phyloP scores from a whole-genome alignment of 2,329 filamentous ascomycete species.

The Emmonsia crescens region DNA sequence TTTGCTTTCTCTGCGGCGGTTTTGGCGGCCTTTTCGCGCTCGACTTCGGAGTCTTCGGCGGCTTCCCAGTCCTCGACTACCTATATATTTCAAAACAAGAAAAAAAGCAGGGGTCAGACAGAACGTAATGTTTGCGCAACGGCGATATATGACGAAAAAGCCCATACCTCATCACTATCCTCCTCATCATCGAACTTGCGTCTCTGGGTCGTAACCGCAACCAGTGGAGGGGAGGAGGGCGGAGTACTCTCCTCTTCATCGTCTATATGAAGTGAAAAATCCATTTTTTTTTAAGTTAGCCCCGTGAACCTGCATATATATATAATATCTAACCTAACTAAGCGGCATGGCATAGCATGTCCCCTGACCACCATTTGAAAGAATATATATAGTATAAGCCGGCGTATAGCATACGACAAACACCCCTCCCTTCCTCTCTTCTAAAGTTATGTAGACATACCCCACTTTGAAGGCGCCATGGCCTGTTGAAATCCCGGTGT shows the following conservation, averaged over 20 bases:
- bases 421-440: background rate
- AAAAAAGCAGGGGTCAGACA: background rate
- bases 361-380: background rate
- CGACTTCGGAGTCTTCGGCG: constrained; percentile 90
- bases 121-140: background rate
- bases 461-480: constrained; percentile 41
- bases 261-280: constrained; percentile 14
- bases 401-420: background rate
- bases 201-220: constrained; percentile 34
- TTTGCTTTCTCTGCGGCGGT: constrained; percentile 77
- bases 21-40: constrained; percentile 89
- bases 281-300: too few relatives aligned
- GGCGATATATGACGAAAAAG: background rate
- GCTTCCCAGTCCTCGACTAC: constrained; percentile 96
- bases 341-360: background rate
- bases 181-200: constrained; percentile 90
- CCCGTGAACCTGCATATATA: background rate
- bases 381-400: too few relatives aligned
- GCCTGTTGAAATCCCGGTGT: constrained; percentile 7
- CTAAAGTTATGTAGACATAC: constrained; percentile 19
- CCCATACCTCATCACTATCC: constrained; percentile 63
- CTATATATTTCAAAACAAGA: constrained; percentile 33
- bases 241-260: constrained; percentile 46
- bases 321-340: background rate
- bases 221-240: constrained; percentile 35